phyloP scores from a whole-genome alignment of 225 moss, liverwort and hornwort species.

The Ulota crispa region DNA sequence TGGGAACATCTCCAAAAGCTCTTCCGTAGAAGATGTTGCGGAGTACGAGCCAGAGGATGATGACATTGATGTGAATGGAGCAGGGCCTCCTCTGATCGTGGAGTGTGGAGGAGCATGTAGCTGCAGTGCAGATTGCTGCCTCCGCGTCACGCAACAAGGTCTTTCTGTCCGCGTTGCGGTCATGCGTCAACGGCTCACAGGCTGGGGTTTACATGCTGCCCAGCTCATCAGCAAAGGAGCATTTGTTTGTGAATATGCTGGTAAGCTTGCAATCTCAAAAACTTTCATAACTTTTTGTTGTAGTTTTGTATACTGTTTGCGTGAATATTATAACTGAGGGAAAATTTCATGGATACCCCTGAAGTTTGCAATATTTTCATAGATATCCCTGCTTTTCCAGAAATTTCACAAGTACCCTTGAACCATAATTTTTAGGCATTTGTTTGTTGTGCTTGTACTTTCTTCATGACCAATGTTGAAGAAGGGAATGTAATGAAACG shows the following conservation, averaged over 20 bases:
- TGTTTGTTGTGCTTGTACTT: too few relatives aligned
- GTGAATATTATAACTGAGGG: not conserved
- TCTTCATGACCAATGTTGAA: too few relatives aligned
- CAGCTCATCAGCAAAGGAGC: conserved; percentile 67
- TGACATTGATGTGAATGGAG: conserved; percentile 30
- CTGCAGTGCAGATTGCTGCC: conserved; percentile 56
- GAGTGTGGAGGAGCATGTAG: conserved; percentile 84
- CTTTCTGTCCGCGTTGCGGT: conserved; percentile 62
- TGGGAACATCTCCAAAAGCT: conserved; percentile 3
- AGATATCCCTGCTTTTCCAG: too few relatives aligned
- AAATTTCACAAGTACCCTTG: too few relatives aligned
- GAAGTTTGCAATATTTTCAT: too few relatives aligned
- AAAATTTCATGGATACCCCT: too few relatives aligned
- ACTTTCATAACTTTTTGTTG: too few relatives aligned
- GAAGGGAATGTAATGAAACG: too few relatives aligned
- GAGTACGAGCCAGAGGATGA: conserved; percentile 2
- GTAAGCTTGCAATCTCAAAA: not conserved
- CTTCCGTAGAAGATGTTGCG: not conserved
- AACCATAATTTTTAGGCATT: too few relatives aligned
- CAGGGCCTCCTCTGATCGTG: conserved; percentile 58
- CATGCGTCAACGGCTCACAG: conserved; percentile 61
- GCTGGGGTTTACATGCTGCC: conserved; percentile 73
- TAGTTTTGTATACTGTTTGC: not conserved
- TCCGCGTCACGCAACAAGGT: conserved; percentile 79
- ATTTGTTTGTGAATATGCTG: conserved; percentile 84